phyloP scores from a whole-genome alignment of 139 green algal genomes.

The Chlamydomonas urium region DNA sequence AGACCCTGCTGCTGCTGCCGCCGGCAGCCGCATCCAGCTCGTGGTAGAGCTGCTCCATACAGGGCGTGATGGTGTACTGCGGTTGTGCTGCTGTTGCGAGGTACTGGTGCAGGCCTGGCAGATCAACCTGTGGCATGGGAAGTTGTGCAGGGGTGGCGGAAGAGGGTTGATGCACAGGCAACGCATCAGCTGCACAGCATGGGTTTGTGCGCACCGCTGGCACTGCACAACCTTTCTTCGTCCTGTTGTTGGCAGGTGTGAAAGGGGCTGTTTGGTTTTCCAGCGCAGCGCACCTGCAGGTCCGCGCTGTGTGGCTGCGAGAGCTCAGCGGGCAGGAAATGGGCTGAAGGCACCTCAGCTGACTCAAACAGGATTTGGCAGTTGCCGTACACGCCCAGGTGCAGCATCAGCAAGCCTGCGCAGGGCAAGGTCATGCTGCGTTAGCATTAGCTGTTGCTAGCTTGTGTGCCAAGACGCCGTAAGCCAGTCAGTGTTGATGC shows the following conservation, averaged over 20 bases:
- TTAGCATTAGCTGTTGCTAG: not conserved
- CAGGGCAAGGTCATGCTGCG: not conserved
- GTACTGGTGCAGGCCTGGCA: not conserved
- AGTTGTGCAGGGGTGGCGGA: not conserved
- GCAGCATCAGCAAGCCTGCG: constrained; percentile 9
- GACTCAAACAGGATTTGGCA: constrained; percentile 15
- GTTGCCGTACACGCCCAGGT: constrained; percentile 5
- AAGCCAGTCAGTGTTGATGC: too few relatives aligned
- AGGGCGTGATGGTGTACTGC: not conserved
- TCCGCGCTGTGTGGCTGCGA: too few relatives aligned
- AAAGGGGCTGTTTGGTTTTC: too few relatives aligned
- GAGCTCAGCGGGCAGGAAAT: not conserved
- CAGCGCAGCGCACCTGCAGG: too few relatives aligned
- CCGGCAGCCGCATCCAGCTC: not conserved
- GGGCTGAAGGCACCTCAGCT: not conserved
- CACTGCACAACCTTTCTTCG: too few relatives aligned
- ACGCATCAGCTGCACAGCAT: too few relatives aligned
- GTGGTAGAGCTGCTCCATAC: not conserved
- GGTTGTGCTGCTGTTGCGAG: not conserved
- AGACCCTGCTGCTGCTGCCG: not conserved
- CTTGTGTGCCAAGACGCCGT: too few relatives aligned
- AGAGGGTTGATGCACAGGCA: too few relatives aligned
- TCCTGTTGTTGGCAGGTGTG: too few relatives aligned
- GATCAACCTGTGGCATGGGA: not conserved
- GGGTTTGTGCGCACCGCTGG: too few relatives aligned